A percentile compares a stretch with the other conserved stretches of the same genome.
Evolutionary conservation across 169 alveolate species (phyloP).

Genomic region (Eimeria necatrix): DNA sequence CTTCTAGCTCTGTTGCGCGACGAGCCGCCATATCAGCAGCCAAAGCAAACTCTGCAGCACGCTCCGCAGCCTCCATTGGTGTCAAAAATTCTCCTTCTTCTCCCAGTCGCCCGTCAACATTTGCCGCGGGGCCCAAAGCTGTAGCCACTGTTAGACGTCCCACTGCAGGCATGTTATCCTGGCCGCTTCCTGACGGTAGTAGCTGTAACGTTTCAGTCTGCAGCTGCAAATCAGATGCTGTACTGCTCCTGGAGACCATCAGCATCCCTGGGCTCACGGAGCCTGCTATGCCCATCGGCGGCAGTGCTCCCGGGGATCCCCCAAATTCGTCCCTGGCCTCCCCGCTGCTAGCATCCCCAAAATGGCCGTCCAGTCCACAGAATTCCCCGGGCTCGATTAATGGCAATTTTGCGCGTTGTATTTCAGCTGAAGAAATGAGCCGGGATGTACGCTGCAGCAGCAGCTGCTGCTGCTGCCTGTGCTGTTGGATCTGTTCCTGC

Average conservation of each 20-base stretch:
- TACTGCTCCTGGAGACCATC: no score
- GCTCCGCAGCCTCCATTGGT: slow-evolving; percentile 52
- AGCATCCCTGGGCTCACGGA: no score
- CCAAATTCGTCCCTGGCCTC: no score
- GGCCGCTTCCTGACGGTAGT: background rate
- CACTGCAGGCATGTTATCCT: background rate
- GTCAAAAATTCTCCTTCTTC: slow-evolving; percentile 46
- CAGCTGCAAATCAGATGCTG: background rate
- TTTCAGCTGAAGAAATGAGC: no score
- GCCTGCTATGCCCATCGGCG: no score
- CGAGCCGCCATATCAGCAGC: slow-evolving; percentile 46
- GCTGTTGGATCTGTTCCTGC: background rate
- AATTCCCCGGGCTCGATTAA: no score
- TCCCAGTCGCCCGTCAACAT: background rate
- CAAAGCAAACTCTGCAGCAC: slow-evolving; percentile 46
- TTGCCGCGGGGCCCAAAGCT: background rate
- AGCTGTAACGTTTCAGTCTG: slow-evolving; percentile 29
- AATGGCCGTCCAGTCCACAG: no score
- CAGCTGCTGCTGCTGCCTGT: background rate
- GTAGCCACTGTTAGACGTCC: background rate
- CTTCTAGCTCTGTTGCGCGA: slow-evolving; percentile 33
- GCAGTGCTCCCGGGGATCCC: no score
- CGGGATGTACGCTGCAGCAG: background rate
- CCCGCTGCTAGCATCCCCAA: no score
- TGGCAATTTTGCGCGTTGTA: no score